Evolutionary conservation across 805 yeast species (phyloP).

Genomic region (Candida odintsovae): DNA sequence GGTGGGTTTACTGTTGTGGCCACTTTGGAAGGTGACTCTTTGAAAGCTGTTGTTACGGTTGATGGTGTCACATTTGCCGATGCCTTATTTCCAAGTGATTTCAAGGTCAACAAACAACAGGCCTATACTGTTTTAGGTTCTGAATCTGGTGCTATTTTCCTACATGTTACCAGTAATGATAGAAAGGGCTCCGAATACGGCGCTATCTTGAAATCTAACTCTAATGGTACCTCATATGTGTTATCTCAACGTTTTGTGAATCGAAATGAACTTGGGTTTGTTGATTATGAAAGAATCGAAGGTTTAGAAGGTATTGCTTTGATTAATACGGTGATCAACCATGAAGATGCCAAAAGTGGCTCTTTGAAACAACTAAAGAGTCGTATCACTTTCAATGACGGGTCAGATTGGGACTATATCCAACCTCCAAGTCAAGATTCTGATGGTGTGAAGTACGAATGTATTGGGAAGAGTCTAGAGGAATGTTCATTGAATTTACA

Average conservation of each 20-base stretch:
- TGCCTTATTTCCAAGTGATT: slow-evolving; percentile 68
- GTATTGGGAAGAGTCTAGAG: slow-evolving; percentile 43
- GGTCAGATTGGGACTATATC: slow-evolving; percentile 75
- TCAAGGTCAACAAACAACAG: slow-evolving; percentile 53
- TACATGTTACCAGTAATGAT: slow-evolving; percentile 71
- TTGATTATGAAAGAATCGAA: slow-evolving; percentile 80
- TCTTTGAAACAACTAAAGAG: slow-evolving; percentile 57
- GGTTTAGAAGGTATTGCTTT: slow-evolving; percentile 82
- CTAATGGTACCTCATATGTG: slow-evolving; percentile 85
- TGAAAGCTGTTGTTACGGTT: slow-evolving; percentile 67
- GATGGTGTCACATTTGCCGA: slow-evolving; percentile 78
- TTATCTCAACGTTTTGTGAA: slow-evolving; percentile 68
- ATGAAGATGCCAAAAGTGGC: slow-evolving; percentile 37
- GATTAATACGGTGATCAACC: slow-evolving; percentile 62
- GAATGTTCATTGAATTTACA: slow-evolving; percentile 81
- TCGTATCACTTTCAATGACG: slow-evolving; percentile 82
- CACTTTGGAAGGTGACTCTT: slow-evolving; percentile 39
- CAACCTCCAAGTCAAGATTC: slow-evolving; percentile 66
- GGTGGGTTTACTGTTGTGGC: slow-evolving; percentile 75
- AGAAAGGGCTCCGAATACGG: slow-evolving; percentile 60
- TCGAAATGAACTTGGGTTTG: slow-evolving; percentile 67
- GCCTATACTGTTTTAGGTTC: slow-evolving; percentile 82
- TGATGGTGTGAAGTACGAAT: slow-evolving; percentile 48
- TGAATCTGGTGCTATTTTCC: slow-evolving; percentile 62
- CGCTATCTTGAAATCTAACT: slow-evolving; percentile 77